A percentile compares a stretch with the other conserved stretches of the same genome.
phyloP scores from a whole-genome alignment of 2,329 filamentous ascomycete species.

The Penicillium palitans region DNA sequence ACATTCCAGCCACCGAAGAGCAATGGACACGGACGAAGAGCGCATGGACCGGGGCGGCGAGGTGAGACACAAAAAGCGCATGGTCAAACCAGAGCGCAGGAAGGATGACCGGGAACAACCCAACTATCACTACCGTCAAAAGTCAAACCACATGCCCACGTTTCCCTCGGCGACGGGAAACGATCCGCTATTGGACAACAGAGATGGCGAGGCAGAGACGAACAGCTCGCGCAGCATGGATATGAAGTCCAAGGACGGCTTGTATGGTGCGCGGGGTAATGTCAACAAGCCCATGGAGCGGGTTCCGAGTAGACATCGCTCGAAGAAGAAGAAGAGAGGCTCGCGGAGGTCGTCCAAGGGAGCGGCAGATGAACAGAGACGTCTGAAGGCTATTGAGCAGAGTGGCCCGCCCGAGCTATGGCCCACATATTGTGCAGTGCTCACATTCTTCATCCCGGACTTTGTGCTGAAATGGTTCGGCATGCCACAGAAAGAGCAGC shows the following conservation, averaged over 20 bases:
- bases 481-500: constrained; percentile 79
- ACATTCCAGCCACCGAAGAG: constrained; percentile 49
- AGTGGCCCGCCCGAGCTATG: constrained; percentile 81
- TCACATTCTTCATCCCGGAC: constrained; percentile 94
- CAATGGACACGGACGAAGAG: constrained; percentile 50
- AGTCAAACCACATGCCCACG: constrained; percentile 89
- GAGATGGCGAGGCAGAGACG: constrained; percentile 55
- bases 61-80: constrained; percentile 73
- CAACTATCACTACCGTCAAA: constrained; percentile 93
- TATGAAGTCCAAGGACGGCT: constrained; percentile 45
- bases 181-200: constrained; percentile 75
- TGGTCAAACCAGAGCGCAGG: constrained; percentile 85
- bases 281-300: constrained; percentile 47
- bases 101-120: constrained; percentile 83
- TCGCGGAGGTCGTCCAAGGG: constrained; percentile 62
- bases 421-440: constrained; percentile 90
- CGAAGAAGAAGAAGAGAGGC: constrained; percentile 58
- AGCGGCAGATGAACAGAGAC: constrained; percentile 60
- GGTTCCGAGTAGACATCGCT: constrained; percentile 40
- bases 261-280: constrained; percentile 37
- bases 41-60: constrained; percentile 54
- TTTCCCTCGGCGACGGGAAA: constrained; percentile 90
- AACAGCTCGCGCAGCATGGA: constrained; percentile 65
- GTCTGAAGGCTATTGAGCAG: constrained; percentile 61
- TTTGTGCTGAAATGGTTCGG: constrained; percentile 82